Conservation (phyloP, 352 stramenopile species). For the Lagenidium sp. region DNA sequence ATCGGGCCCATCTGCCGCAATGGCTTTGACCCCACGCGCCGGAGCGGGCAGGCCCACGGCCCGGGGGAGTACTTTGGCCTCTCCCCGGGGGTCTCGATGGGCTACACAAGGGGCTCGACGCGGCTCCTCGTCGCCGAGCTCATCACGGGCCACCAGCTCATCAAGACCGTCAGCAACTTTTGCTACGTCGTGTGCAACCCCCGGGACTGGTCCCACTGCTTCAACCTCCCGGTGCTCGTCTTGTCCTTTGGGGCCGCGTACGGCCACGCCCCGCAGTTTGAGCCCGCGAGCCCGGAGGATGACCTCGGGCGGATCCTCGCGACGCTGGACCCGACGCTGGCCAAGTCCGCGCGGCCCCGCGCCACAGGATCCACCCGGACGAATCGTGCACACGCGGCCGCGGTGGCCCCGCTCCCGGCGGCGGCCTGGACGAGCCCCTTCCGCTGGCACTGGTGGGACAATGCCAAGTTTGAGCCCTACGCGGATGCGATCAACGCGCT, state of each 20-base stretch:
- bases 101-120: neutral
- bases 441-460: constrained; percentile 1
- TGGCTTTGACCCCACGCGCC: neutral
- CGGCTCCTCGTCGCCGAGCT: constrained; percentile 1
- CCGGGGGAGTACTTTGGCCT: constrained; percentile 1
- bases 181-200: constrained; percentile 3
- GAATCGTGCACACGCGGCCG: too few relatives aligned
- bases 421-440: neutral
- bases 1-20: constrained; percentile 1
- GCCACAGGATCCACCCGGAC: too few relatives aligned
- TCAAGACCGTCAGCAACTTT: neutral
- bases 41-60: neutral
- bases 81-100: neutral
- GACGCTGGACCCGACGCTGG: neutral
- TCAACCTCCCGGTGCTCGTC: constrained; percentile 3
- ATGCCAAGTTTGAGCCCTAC: constrained; percentile 1
- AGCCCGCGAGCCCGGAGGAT: neutral
- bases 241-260: neutral
- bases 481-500: neutral
- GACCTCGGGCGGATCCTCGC: neutral
- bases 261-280: neutral
- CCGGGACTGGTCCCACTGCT: constrained; percentile 1
- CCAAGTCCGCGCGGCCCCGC: too few relatives aligned
- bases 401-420: too few relatives aligned
- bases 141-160: neutral